These are phyloP conservation scores for Trichoderma hamatum DNA, from an alignment of 2,329 filamentous ascomycete species.

Conservation along the genomic window DNA sequence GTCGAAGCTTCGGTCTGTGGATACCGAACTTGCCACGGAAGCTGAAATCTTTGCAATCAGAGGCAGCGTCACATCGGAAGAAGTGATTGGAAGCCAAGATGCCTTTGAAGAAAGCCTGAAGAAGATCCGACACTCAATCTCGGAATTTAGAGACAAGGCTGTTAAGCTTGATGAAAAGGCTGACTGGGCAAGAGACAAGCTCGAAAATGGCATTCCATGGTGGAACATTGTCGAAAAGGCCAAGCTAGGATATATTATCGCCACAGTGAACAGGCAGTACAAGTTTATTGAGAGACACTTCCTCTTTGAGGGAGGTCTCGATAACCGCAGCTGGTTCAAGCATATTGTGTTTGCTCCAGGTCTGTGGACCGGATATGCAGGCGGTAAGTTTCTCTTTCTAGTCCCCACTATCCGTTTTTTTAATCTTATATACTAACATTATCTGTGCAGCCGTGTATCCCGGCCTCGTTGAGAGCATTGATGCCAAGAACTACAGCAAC, in stretches of 20 bases:
- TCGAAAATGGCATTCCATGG: conserved; percentile 67
- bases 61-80: conserved; percentile 32
- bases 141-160: conserved; percentile 45
- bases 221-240: conserved; percentile 74
- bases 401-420: background rate
- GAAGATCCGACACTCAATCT: conserved; percentile 44
- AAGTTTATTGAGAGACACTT: conserved; percentile 83
- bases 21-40: conserved; percentile 32
- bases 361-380: conserved; percentile 87
- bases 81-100: conserved; percentile 41
- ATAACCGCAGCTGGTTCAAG: conserved; percentile 86
- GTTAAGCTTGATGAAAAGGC: conserved; percentile 51
- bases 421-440: background rate
- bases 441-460: conserved; percentile 58
- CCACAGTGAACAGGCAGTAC: conserved; percentile 75
- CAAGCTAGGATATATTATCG: conserved; percentile 64
- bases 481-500: conserved; percentile 59
- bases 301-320: conserved; percentile 73
- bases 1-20: conserved; percentile 47
- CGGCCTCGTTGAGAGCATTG: conserved; percentile 64
- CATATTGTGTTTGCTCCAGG: conserved; percentile 93
- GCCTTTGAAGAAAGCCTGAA: conserved; percentile 46
- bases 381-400: conserved; percentile 55
- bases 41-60: conserved; percentile 40
- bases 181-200: conserved; percentile 47